These are phyloP conservation scores for Pelargonium myrrhifolium DNA, from an alignment of 441 rosid species.

Conservation along the genomic window DNA sequence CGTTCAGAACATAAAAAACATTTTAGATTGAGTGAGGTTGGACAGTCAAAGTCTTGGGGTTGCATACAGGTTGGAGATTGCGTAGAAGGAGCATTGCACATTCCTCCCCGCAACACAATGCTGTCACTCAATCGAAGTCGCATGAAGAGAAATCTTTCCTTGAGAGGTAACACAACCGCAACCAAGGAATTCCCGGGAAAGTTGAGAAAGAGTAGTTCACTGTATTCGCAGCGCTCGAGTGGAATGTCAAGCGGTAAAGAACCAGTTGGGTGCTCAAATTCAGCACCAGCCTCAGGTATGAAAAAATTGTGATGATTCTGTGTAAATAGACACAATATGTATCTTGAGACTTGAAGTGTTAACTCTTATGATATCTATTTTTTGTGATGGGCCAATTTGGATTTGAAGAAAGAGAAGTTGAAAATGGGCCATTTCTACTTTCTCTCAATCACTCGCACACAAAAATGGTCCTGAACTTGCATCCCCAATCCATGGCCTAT, in stretches of 20 bases:
- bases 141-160: conserved; percentile 39
- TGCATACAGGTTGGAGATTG: conserved; percentile 47
- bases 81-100: conserved; percentile 38
- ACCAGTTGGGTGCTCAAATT: conserved; percentile 34
- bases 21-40: conserved; percentile 31
- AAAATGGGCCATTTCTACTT: background rate
- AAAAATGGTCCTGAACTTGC: too few species aligned
- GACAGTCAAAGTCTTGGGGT: conserved; percentile 51
- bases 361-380: background rate
- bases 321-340: conserved; percentile 1
- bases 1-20: conserved; percentile 23
- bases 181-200: conserved; percentile 46
- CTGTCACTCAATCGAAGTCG: conserved; percentile 36
- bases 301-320: conserved; percentile 16
- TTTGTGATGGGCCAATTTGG: background rate
- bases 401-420: background rate
- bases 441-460: too few species aligned
- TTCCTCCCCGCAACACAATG: conserved; percentile 33
- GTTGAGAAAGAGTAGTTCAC: conserved; percentile 35
- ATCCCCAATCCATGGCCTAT: too few species aligned
- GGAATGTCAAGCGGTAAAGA: conserved; percentile 29
- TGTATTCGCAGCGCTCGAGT: conserved; percentile 25
- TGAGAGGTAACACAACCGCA: conserved; percentile 36
- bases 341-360: background rate
- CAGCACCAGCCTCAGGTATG: conserved; percentile 22